Conservation (phyloP, 768 basidiomycete species). For the Pleurotus sapidus region DNA sequence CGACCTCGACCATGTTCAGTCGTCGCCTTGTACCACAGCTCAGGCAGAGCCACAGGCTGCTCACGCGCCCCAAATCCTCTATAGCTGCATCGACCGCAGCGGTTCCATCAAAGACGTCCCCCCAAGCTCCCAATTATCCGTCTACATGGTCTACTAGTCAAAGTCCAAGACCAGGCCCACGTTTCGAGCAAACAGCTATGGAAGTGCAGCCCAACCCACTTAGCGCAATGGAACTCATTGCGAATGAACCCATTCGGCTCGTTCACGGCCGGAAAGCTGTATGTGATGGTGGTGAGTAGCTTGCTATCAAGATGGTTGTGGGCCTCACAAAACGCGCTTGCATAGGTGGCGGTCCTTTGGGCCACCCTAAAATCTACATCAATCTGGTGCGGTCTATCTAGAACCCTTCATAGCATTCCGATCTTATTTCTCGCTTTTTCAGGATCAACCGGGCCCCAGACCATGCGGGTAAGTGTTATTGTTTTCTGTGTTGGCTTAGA, state of each 20-base stretch:
- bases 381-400: constrained; percentile 67
- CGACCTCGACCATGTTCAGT: constrained; percentile 2
- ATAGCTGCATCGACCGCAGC: constrained; percentile 4
- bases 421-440: neutral
- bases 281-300: constrained; percentile 89
- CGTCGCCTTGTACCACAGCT: neutral
- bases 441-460: constrained; percentile 88
- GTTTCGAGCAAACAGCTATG: constrained; percentile 91
- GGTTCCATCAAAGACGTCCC: constrained; percentile 28
- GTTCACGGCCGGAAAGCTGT: constrained; percentile 82
- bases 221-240: constrained; percentile 89
- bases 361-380: constrained; percentile 96
- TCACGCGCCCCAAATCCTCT: constrained; percentile 2
- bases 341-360: constrained; percentile 88
- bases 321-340: constrained; percentile 6
- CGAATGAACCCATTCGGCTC: constrained; percentile 79
- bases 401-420: constrained; percentile 1
- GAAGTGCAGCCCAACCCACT: constrained; percentile 85
- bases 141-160: constrained; percentile 87
- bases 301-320: constrained; percentile 3
- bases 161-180: constrained; percentile 70
- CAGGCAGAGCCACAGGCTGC: neutral
- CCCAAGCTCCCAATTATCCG: constrained; percentile 83
- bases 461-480: constrained; percentile 77
- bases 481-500: constrained; percentile 7